Conservation (phyloP, 1,284 basidiomycete genomes). For the Cryptococcus sp. region DNA sequence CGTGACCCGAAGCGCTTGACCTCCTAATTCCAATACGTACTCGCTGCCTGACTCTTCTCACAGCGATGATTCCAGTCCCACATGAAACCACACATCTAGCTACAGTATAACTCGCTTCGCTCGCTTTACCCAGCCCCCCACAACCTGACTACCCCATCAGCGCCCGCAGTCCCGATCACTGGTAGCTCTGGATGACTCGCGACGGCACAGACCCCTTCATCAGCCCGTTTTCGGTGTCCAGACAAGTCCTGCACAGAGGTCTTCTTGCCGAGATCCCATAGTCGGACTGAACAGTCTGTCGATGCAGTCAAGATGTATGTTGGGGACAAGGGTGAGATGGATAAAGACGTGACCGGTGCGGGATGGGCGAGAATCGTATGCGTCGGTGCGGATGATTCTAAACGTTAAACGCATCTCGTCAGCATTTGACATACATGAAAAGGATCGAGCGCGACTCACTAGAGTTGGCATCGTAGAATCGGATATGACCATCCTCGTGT, state of each 20-base stretch:
- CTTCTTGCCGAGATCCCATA: slow-evolving; percentile 78
- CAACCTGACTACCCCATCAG: slow-evolving; percentile 91
- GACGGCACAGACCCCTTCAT: slow-evolving; percentile 76
- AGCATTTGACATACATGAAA: neutral
- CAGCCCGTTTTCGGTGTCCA: slow-evolving; percentile 77
- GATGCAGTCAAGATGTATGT: slow-evolving; percentile 80
- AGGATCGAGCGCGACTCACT: slow-evolving; percentile 58
- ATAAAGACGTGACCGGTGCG: slow-evolving; percentile 85
- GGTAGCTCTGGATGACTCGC: slow-evolving; percentile 70
- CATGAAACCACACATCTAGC: too few species aligned
- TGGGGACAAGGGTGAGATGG: slow-evolving; percentile 74
- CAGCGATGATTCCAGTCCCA: too few species aligned
- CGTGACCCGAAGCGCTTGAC: too few species aligned
- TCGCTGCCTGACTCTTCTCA: neutral
- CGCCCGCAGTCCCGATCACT: slow-evolving; percentile 87
- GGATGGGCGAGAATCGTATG: slow-evolving; percentile 89
- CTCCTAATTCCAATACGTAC: too few species aligned
- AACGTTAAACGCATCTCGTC: too few species aligned
- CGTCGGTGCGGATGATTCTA: slow-evolving; percentile 69
- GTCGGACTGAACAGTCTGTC: slow-evolving; percentile 89
- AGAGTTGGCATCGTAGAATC: slow-evolving; percentile 80
- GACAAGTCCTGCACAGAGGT: slow-evolving; percentile 86
- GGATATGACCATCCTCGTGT: slow-evolving; percentile 91
- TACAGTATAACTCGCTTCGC: too few species aligned
- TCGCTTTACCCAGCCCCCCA: slow-evolving; percentile 53